A percentile compares a stretch with the other conserved stretches of the same genome.
phyloP scores from a whole-genome alignment of 345 rosid genomes.

The Linum trigynum region DNA sequence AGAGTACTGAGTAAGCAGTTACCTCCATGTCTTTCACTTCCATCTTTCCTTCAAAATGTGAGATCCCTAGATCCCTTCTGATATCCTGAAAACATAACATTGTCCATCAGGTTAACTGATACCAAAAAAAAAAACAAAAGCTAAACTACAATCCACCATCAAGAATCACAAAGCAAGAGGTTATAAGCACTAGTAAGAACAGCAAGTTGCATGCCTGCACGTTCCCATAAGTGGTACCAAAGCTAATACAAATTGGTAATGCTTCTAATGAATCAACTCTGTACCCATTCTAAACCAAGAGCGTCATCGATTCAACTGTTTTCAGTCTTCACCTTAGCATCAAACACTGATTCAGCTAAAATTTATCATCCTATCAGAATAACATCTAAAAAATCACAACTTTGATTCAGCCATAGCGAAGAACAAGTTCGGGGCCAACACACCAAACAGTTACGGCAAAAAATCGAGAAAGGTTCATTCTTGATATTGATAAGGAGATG shows the following conservation, averaged over 20 bases:
- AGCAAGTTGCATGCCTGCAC: too few species aligned
- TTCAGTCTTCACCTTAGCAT: too few species aligned
- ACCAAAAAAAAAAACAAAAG: too few species aligned
- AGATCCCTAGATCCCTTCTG: constrained; percentile 37
- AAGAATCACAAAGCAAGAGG: not conserved
- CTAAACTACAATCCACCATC: too few species aligned
- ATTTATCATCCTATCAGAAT: not conserved
- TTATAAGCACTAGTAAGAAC: too few species aligned
- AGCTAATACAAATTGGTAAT: too few species aligned
- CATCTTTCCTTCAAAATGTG: constrained; percentile 22
- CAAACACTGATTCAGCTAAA: not conserved
- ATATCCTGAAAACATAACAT: constrained; percentile 23
- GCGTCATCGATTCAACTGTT: too few species aligned
- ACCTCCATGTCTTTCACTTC: constrained; percentile 21
- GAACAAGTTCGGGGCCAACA: not conserved
- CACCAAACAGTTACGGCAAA: not conserved
- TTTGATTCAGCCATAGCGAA: not conserved
- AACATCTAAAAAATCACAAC: not conserved
- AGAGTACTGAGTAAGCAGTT: not conserved
- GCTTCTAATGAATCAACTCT: too few species aligned
- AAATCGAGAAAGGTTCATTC: not conserved
- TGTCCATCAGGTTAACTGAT: not conserved
- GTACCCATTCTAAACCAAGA: too few species aligned
- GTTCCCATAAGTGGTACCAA: too few species aligned
- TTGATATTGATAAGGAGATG: not conserved